A percentile compares a stretch with the other conserved stretches of the same genome.
Evolutionary conservation across 371 early-diverging fungal species (phyloP).

Genomic region (Mucor irregularis): DNA sequence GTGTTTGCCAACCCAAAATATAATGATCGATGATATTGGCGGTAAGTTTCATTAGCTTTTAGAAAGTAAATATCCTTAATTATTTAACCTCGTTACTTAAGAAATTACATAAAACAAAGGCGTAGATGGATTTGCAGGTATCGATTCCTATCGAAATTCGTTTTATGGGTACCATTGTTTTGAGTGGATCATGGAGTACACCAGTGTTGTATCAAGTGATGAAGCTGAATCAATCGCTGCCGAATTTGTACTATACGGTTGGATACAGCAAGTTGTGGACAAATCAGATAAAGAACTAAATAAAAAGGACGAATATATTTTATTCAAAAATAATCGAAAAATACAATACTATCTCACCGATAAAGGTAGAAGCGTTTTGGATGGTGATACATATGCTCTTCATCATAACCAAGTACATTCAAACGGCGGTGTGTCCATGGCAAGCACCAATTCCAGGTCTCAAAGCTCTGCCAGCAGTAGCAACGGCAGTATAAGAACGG

Average conservation of each 20-base stretch:
- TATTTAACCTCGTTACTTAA: no score
- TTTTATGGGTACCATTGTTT: slow-evolving; percentile 45
- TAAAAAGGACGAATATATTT: slow-evolving; percentile 17
- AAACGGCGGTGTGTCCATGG: neutral
- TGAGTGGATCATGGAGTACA: slow-evolving; percentile 67
- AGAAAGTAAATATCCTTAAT: neutral
- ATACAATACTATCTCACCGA: slow-evolving; percentile 61
- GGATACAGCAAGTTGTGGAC: slow-evolving; percentile 55
- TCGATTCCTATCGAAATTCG: slow-evolving; percentile 23
- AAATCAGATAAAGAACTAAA: slow-evolving; percentile 34
- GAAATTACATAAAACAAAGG: slow-evolving; percentile 16
- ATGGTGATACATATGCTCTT: slow-evolving; percentile 1
- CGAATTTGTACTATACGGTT: slow-evolving; percentile 57
- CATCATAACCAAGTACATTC: neutral
- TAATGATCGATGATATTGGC: slow-evolving; percentile 47
- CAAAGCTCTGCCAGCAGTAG: slow-evolving; percentile 18
- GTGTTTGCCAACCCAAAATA: slow-evolving; percentile 37
- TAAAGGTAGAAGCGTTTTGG: slow-evolving; percentile 51
- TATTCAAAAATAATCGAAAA: slow-evolving; percentile 44
- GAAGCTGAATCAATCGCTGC: slow-evolving; percentile 59
- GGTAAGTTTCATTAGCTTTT: slow-evolving; percentile 12
- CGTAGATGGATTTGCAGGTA: slow-evolving; percentile 15
- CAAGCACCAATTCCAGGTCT: slow-evolving; percentile 3
- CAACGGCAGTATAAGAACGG: slow-evolving; percentile 5
- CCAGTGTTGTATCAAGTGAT: slow-evolving; percentile 57